Base-by-base conservation (phyloP, 1,139 yeast genomes). In the Scheffersomyces titani region DNA sequence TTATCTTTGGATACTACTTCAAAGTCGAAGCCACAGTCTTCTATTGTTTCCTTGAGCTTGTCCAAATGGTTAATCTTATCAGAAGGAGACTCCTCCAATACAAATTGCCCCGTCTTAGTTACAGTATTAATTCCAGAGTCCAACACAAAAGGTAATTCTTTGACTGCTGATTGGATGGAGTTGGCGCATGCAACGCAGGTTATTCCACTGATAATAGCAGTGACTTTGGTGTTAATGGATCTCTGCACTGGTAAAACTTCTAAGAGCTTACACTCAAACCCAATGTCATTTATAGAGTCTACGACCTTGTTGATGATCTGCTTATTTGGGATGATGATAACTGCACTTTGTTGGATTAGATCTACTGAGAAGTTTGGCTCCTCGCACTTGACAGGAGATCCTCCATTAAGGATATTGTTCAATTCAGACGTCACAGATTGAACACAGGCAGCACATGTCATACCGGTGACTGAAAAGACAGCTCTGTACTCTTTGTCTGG, bases 131-230 rank as follows among this genome's bases (percentile, higher is more conserved):
- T 77, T 11, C 83, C 83, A 46, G 78, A 75, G 36, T 83, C 86
- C 18, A 79, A 70, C 2, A 89, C 81, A 67, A 83, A 86, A 0
- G 85, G 83, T 47, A 87, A 70, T 6, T 77, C 81, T 5, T 75
- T 66, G 1, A 85, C 82, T 0, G 86, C 83, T 19, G 77, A 70
- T 9, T 74, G 71, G 44, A 89, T 84, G 0, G 92, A 75, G 52
- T 78, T 78, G 1, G 86, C 85, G 69, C 96, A 89, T 0, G 92
- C 85, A 5, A 90, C 86, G 72, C 94, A 89, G 0, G 92, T 85
- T 71, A 89, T 88, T 4, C 94, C 94, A 3, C 88, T 90, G 53
- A 89, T 83, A 0, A 85, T 72, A 1, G 91, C 92, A 7, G 78
- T 75, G 6, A 88, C 81, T 63, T 80, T 82, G 60, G 78, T 81